Percentiles rank a stretch among this genome's conserved stretches.
Conservation (phyloP, 345 rosid species). For the Lenwebbia sp. region DNA sequence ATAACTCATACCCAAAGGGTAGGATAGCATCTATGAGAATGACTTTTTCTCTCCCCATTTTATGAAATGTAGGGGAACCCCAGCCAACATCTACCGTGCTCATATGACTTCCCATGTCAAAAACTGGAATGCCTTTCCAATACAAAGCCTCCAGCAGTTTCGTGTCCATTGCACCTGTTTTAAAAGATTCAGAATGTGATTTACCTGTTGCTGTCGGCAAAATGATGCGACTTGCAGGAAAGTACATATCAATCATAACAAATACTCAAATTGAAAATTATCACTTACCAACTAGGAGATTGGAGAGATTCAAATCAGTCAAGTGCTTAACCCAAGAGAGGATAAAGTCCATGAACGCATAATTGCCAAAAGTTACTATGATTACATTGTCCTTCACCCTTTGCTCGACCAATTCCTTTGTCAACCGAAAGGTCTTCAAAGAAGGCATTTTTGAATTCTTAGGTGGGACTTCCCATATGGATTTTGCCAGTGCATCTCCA, state of each 20-base stretch:
- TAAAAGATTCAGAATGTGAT: neutral
- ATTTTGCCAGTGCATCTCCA: conserved; percentile 15
- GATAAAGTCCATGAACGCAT: conserved; percentile 94
- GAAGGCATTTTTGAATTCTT: conserved; percentile 65
- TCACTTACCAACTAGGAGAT: conserved; percentile 77
- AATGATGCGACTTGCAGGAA: neutral
- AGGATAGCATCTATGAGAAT: conserved; percentile 76
- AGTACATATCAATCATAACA: neutral
- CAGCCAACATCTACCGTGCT: conserved; percentile 93
- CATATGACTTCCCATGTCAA: conserved; percentile 98
- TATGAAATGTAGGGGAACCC: conserved; percentile 97
- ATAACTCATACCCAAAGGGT: conserved; percentile 74
- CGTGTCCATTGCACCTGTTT: conserved; percentile 92
- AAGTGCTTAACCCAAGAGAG: conserved; percentile 91
- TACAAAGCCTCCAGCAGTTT: conserved; percentile 84
- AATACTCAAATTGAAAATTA: neutral
- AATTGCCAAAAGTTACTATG: conserved; percentile 88
- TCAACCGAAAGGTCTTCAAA: conserved; percentile 54
- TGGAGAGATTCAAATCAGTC: conserved; percentile 74
- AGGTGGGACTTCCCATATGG: conserved; percentile 68
- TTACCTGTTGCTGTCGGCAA: neutral
- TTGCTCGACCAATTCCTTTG: conserved; percentile 53
- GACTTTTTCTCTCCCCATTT: conserved; percentile 99
- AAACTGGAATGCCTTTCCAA: conserved; percentile 96
- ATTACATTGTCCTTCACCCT: conserved; percentile 68